Evolutionary conservation across 495 filamentous ascomycete species (phyloP), one percentile per base, ranked within the genome.

Genomic region (Rostrohypoxylon terebratum): DNA sequence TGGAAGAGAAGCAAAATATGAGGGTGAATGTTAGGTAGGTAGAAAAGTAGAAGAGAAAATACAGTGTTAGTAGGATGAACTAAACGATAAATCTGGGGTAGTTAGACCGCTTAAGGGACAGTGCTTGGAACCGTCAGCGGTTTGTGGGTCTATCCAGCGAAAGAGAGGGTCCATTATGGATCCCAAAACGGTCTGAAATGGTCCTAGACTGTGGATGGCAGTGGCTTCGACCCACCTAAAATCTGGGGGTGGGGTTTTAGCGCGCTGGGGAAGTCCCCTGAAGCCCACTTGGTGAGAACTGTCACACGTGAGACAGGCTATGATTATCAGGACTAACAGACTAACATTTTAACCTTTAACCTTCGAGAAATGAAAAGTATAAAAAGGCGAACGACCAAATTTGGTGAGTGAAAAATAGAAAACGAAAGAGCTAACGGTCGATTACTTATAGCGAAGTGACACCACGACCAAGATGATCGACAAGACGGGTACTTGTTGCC

Each of bases 171-270:
- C 42, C 7, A 18, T 18, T 18, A 31, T 44, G 21, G 36, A 14
- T 42, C 13, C 1, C 1, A 13, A 42, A 28, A 28, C 6, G 36
- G 36, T 8, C 36, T 38, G 8, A 38, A 38, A 40, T 54, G 13
- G 36, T 7, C 48, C 13, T 53, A n/a, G 60, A 25, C 42, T 54
- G 54, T 16, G 53, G 20, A 28, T 73, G 55, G 48, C 40, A 53
- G 28, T 42, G 55, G 45, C 47, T 36, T 21, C 14, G 57, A 59
- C 25, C 71, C 71, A 69, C 71, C 36, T 1, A 28, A 9, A 71
- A 47, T 71, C 71, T 48, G 71, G 71, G 71, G 71, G 71, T 66
- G 71, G 71, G 71, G 71, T 66, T 69, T 66, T 69, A 74, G 66
- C 62, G 66, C 47, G 31, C 59, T 34, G 62, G 70, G 64, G 59